phyloP scores from a whole-genome alignment of 2,329 filamentous ascomycete species.

The Aaosphaeria arxii region DNA sequence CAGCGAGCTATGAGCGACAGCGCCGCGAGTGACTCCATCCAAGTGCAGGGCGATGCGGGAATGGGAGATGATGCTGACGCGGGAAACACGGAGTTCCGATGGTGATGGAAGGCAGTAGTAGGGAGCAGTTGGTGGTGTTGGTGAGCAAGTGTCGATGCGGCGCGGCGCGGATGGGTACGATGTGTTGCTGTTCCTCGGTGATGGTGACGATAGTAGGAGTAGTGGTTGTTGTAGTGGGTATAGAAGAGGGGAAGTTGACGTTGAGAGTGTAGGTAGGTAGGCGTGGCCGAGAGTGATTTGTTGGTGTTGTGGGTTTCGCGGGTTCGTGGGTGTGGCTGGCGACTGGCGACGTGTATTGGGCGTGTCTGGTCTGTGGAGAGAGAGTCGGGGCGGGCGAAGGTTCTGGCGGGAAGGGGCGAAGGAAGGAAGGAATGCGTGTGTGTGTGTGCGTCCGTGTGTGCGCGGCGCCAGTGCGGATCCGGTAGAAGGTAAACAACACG shows the following conservation, averaged over 20 bases:
- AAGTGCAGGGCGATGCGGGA: not conserved
- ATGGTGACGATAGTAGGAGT: no score
- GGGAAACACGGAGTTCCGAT: no score
- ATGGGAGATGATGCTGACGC: not conserved
- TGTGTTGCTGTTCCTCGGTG: not conserved
- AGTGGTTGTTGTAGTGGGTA: no score
- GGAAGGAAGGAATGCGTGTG: constrained; percentile 1
- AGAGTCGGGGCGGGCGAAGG: not conserved
- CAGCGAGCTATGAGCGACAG: constrained; percentile 28
- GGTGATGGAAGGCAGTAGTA: not conserved
- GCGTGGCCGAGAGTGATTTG: no score
- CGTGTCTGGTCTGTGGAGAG: no score
- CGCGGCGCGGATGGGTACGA: constrained; percentile 14
- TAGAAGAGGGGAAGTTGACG: no score
- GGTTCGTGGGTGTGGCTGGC: no score
- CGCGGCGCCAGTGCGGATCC: no score
- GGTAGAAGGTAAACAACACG: no score
- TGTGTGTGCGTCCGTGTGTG: not conserved
- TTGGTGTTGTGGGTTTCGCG: no score
- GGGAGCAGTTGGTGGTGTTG: not conserved
- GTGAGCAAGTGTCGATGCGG: constrained; percentile 6
- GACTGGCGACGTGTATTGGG: no score
- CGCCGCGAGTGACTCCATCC: constrained; percentile 25
- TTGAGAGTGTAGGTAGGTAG: no score
- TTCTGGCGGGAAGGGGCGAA: not conserved